Percentiles rank a stretch among this genome's conserved stretches.
Evolutionary conservation across 2,329 filamentous ascomycete species (phyloP).

Genomic region (Paraphaeosphaeria minitans): DNA sequence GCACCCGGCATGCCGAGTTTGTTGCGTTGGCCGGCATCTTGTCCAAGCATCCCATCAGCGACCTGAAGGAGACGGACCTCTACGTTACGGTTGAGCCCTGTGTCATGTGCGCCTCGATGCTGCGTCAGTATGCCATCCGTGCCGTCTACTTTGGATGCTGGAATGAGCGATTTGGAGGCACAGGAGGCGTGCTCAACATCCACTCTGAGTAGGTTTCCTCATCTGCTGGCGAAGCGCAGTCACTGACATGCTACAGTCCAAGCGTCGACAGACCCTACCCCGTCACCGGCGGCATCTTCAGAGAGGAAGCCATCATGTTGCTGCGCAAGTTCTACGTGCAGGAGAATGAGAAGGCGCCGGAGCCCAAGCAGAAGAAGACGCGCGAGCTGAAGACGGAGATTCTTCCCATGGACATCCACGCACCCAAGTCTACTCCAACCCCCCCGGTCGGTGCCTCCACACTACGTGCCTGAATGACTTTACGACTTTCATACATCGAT

Average conservation of each 20-base stretch:
- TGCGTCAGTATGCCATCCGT: conserved; percentile 85
- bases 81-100: conserved; percentile 99
- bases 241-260: conserved; percentile 49
- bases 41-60: conserved; percentile 66
- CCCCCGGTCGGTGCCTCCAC: conserved; percentile 17
- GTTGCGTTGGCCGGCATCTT: conserved; percentile 77
- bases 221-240: not conserved
- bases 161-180: conserved; percentile 97
- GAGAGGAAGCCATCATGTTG: conserved; percentile 91
- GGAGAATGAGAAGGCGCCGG: conserved; percentile 84
- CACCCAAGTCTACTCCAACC: conserved; percentile 39
- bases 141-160: conserved; percentile 93
- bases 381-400: conserved; percentile 67
- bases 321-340: conserved; percentile 95
- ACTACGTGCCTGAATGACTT: conserved; percentile 3
- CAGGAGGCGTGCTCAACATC: conserved; percentile 88
- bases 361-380: conserved; percentile 68
- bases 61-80: conserved; percentile 76
- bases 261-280: conserved; percentile 80
- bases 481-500: conserved; percentile 8
- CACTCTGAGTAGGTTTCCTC: conserved; percentile 66
- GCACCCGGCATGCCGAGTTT: conserved; percentile 94
- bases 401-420: conserved; percentile 51
- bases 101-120: conserved; percentile 95
- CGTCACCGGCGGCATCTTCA: conserved; percentile 84